These are phyloP conservation scores for Hypomyces rosellus DNA, from an alignment of 2,329 filamentous ascomycete species.

Conservation along the genomic window DNA sequence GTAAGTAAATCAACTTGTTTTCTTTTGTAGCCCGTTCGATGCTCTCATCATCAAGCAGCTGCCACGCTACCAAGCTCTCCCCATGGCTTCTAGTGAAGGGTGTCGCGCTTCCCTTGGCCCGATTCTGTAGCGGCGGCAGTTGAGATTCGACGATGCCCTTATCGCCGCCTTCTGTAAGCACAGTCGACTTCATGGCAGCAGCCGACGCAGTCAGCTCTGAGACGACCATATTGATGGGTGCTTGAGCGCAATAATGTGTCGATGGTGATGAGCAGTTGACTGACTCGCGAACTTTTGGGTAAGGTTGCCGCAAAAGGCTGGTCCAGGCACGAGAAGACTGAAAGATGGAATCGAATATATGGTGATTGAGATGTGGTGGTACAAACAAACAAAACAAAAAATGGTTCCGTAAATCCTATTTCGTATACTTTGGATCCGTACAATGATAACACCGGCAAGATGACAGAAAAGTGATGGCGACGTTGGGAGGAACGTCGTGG, in stretches of 20 bases:
- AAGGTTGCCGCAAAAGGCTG: neutral
- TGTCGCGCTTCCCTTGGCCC: constrained; percentile 35
- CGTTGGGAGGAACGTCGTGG: too few species aligned
- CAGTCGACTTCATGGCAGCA: constrained; percentile 24
- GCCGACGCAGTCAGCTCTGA: constrained; percentile 33
- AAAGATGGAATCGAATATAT: too few species aligned
- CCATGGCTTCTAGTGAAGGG: constrained; percentile 64
- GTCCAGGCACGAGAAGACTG: too few species aligned
- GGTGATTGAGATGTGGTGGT: too few species aligned
- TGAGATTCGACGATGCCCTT: constrained; percentile 8
- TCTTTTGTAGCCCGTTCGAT: constrained; percentile 69
- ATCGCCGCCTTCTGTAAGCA: constrained; percentile 18
- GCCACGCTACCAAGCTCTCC: constrained; percentile 84
- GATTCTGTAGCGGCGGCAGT: constrained; percentile 27
- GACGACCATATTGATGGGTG: constrained; percentile 25
- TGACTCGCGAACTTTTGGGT: neutral
- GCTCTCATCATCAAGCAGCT: constrained; percentile 74
- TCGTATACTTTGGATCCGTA: too few species aligned
- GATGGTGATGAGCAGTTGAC: neutral
- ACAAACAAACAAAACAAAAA: too few species aligned
- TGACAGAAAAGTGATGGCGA: too few species aligned
- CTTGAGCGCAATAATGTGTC: neutral
- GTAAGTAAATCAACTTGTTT: constrained; percentile 87
- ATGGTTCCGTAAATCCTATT: too few species aligned
- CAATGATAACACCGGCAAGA: too few species aligned